These are phyloP conservation scores for Xylaria intraflava DNA, from an alignment of 495 filamentous ascomycete genomes.

Conservation along the genomic window DNA sequence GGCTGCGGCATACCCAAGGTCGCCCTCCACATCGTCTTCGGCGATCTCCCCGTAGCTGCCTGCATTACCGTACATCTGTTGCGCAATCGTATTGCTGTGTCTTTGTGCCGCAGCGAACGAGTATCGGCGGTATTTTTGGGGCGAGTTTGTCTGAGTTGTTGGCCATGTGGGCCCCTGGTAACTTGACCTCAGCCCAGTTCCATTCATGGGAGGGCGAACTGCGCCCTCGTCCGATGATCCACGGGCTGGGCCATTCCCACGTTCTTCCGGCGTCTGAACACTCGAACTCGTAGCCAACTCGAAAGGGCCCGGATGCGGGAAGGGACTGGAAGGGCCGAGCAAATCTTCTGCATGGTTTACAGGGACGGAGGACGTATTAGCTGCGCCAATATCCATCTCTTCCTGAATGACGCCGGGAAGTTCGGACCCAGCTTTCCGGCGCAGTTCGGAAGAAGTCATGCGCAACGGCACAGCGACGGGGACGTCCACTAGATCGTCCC, in stretches of 20 bases:
- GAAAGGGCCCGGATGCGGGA: conserved; percentile 80
- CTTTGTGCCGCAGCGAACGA: conserved; percentile 17
- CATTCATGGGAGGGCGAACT: conserved; percentile 2
- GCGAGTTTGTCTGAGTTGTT: background rate
- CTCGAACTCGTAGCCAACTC: conserved; percentile 55
- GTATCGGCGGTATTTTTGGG: background rate
- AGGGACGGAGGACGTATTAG: conserved; percentile 48
- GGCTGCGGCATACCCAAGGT: conserved; percentile 88
- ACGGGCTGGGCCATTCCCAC: conserved; percentile 7
- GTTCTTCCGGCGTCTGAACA: conserved; percentile 21
- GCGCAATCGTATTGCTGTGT: conserved; percentile 37
- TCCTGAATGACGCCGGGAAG: conserved; percentile 47
- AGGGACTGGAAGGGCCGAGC: conserved; percentile 56
- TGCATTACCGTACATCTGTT: conserved; percentile 32
- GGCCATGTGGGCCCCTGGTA: conserved; percentile 33
- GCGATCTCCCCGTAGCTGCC: conserved; percentile 40
- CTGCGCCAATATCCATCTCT: conserved; percentile 87
- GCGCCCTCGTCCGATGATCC: conserved; percentile 5
- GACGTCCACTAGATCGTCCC: conserved; percentile 96
- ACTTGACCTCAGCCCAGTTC: conserved; percentile 16
- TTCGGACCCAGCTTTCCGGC: conserved; percentile 47
- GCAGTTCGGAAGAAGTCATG: conserved; percentile 69
- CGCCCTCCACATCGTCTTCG: conserved; percentile 78
- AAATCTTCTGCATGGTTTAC: conserved; percentile 49
- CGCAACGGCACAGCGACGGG: conserved; percentile 88